Percentiles rank a stretch among this genome's conserved stretches.
Conservation (phyloP, 805 yeast genomes). For the Suhomyces sp. region DNA sequence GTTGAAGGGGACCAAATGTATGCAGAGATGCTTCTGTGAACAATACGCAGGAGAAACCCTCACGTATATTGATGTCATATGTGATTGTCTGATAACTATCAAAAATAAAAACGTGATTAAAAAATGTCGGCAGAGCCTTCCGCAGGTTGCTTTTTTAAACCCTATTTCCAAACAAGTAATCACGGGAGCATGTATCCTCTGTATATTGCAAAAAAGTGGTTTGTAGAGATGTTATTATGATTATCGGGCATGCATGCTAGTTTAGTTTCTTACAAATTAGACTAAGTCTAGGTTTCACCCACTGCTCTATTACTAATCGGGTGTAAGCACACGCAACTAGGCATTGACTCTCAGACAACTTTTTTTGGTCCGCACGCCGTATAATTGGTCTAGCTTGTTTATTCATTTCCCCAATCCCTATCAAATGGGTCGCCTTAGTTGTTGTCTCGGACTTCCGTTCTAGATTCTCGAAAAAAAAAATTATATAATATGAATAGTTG, state of each 20-base stretch:
- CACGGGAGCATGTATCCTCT: background rate
- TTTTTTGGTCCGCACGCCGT: background rate
- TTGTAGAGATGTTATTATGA: background rate
- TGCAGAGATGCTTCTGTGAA: background rate
- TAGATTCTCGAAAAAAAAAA: background rate
- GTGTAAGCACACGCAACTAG: background rate
- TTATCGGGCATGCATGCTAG: background rate
- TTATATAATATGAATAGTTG: background rate
- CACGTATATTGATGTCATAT: background rate
- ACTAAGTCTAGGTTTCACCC: background rate
- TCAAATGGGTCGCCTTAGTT: background rate
- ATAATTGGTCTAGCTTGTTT: background rate
- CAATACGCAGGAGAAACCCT: background rate
- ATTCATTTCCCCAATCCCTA: background rate
- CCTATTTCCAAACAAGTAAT: background rate
- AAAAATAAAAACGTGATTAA: background rate
- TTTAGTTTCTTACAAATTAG: background rate
- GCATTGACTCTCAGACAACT: background rate
- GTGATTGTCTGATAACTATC: background rate
- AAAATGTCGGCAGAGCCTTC: background rate
- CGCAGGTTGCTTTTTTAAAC: background rate
- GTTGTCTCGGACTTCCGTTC: constrained; percentile 9
- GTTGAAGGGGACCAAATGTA: background rate
- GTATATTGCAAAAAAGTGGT: background rate
- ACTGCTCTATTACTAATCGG: background rate